These are phyloP conservation scores for Trichoderma arundinaceum DNA, from an alignment of 2,329 filamentous ascomycete genomes.

Conservation along the genomic window DNA sequence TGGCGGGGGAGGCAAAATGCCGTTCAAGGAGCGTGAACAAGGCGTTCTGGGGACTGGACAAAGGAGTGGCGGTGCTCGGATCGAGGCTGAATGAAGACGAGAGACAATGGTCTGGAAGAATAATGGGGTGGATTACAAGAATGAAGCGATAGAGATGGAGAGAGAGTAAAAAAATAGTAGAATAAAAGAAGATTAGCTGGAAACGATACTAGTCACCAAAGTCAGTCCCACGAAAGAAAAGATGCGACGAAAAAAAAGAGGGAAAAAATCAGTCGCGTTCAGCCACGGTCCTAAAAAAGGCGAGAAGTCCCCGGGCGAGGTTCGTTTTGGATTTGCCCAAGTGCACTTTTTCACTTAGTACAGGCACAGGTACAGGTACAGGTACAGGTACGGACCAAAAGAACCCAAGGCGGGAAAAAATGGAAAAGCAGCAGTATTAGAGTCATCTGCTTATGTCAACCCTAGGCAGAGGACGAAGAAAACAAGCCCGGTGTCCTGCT, in stretches of 20 bases:
- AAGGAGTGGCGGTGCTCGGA: conserved; percentile 24
- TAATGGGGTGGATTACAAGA: conserved; percentile 9
- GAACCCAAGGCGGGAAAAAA: too few relatives aligned
- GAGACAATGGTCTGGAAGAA: conserved; percentile 11
- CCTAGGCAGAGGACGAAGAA: too few relatives aligned
- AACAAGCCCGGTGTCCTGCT: background rate
- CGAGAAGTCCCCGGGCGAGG: too few relatives aligned
- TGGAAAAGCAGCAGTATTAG: too few relatives aligned
- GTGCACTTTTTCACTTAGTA: too few relatives aligned
- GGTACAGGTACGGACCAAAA: too few relatives aligned
- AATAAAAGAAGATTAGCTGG: conserved; percentile 9
- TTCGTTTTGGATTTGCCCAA: too few relatives aligned
- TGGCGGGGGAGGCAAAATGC: conserved; percentile 29
- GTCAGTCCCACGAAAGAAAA: too few relatives aligned
- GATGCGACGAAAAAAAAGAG: background rate
- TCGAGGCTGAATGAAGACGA: background rate
- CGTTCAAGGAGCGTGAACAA: conserved; percentile 10
- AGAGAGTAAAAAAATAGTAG: conserved; percentile 1
- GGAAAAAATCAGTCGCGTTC: conserved; percentile 13
- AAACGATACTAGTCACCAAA: conserved; percentile 11
- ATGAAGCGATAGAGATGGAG: background rate
- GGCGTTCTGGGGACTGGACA: conserved; percentile 5
- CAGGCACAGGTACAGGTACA: too few relatives aligned
- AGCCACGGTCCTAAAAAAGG: conserved; percentile 11
- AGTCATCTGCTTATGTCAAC: too few relatives aligned